These are phyloP conservation scores for Neurospora sp. DNA, from an alignment of 495 filamentous ascomycete species.

Conservation along the genomic window DNA sequence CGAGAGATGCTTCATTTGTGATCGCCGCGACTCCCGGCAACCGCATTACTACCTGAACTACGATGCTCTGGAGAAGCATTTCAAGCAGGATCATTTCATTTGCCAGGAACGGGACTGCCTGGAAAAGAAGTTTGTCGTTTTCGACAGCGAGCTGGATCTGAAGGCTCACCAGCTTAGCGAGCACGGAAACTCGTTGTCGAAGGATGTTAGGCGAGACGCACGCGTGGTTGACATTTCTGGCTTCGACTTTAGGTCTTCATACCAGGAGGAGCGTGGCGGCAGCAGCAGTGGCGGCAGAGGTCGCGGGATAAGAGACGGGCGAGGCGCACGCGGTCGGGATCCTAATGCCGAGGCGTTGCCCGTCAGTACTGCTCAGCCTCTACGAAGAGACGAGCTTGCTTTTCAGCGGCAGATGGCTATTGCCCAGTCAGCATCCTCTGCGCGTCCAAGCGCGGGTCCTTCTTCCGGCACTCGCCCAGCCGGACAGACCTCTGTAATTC, in stretches of 20 bases:
- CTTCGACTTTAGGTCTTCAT: slow-evolving; percentile 69
- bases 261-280: slow-evolving; percentile 53
- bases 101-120: slow-evolving; percentile 79
- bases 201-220: slow-evolving; percentile 76
- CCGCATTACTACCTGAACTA: slow-evolving; percentile 89
- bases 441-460: slow-evolving; percentile 63
- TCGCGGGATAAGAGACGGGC: slow-evolving; percentile 25
- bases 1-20: slow-evolving; percentile 91
- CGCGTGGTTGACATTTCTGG: slow-evolving; percentile 75
- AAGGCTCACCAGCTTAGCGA: slow-evolving; percentile 44
- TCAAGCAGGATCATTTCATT: slow-evolving; percentile 75
- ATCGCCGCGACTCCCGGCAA: slow-evolving; percentile 54
- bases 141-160: slow-evolving; percentile 85
- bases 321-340: slow-evolving; percentile 42
- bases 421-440: neutral
- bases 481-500: slow-evolving; percentile 13
- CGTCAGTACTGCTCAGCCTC: slow-evolving; percentile 66
- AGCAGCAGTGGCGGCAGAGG: slow-evolving; percentile 38
- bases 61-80: slow-evolving; percentile 72
- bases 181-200: slow-evolving; percentile 29
- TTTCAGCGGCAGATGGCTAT: slow-evolving; percentile 91
- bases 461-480: slow-evolving; percentile 41
- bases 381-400: slow-evolving; percentile 80
- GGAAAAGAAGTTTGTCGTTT: slow-evolving; percentile 98
- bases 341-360: slow-evolving; percentile 70